A percentile compares a stretch with the other conserved stretches of the same genome.
Conservation (phyloP, 2,329 filamentous ascomycete genomes). For the Microdochium bolleyi region DNA sequence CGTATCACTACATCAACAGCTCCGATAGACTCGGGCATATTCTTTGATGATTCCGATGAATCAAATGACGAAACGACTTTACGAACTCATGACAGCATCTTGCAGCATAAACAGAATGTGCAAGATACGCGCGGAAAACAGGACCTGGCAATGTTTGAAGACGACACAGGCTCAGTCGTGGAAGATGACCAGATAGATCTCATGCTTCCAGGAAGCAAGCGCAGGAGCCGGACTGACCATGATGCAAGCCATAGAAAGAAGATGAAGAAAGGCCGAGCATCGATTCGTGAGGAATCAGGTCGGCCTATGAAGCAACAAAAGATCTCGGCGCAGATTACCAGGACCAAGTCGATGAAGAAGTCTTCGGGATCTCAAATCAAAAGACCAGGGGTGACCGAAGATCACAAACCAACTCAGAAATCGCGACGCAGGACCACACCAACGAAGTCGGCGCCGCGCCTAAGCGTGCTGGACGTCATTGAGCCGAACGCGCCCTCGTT, state of each 20-base stretch:
- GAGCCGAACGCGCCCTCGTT: constrained; percentile 46
- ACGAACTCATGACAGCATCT: constrained; percentile 6
- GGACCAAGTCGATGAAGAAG: background rate
- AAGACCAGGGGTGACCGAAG: background rate
- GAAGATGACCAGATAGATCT: constrained; percentile 45
- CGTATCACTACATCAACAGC: constrained; percentile 9
- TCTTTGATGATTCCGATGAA: constrained; percentile 40
- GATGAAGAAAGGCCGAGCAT: constrained; percentile 22
- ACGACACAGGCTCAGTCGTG: constrained; percentile 29
- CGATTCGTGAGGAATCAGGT: constrained; percentile 16
- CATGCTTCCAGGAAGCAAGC: constrained; percentile 38
- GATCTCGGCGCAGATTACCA: background rate
- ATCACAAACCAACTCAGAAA: constrained; percentile 3
- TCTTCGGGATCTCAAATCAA: background rate
- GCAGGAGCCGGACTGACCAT: constrained; percentile 19
- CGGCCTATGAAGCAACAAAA: constrained; percentile 19
- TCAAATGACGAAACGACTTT: constrained; percentile 18
- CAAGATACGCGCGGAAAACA: constrained; percentile 1
- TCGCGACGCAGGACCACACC: background rate
- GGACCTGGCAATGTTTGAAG: constrained; percentile 15
- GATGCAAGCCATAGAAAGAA: constrained; percentile 14
- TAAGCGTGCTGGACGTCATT: constrained; percentile 56
- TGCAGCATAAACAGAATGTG: constrained; percentile 5
- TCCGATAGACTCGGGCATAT: constrained; percentile 11
- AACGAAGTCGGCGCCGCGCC: constrained; percentile 26